Base-by-base conservation (phyloP, 176 grass and related monocot genomes). In the Oryza australiensis region DNA sequence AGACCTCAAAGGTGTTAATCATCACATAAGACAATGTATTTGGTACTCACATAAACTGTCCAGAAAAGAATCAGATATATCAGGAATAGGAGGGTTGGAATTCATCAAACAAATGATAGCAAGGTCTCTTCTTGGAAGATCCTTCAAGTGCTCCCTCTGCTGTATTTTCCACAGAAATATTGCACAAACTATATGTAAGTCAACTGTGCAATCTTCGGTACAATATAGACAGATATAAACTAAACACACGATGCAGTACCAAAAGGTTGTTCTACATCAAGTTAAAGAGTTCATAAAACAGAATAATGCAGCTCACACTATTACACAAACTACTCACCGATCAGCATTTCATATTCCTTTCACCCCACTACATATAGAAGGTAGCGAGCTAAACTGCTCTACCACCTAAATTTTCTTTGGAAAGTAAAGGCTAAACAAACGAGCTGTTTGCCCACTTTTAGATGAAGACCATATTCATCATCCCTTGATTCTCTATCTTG, bases 21-120 rank as follows among this genome's bases (percentile, higher is more conserved):
- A 77, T 26, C 41, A 64, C 49, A 72, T 77, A 30, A 73, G 53
- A 66, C 69, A 74, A 86, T 83, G 55, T 48, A 70, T 77, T 35
- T 40, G 76, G 14, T 48, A 87, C 92, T 84, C 88, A 91, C 96
- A 98, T 82, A 93, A 86, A 71, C 28, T 91, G 66, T 93, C 84
- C 82, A 95, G 80, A 85, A 90, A 89, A 76, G 70, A 68, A 86
- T 88, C 93, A 22, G 93, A 93, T 83, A 93, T 72, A 87, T 98
- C 96, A 71, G 92, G 96, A 90, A 98, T 90, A 74, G 85, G 88
- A 91, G 90, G 93, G 64, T 94, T 98, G 60, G 86, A 81, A 86
- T 89, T 88, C 82, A 85, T 95, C 74, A 98, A 77, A 73, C 96
- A 98, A 28, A 95, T 70, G 53, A 95, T 76, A 38, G 96, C 86